Percentiles rank a stretch among this genome's conserved stretches.
Evolutionary conservation across 78 protist species (phyloP).

Genomic region (Dictyostelium discoideum): DNA sequence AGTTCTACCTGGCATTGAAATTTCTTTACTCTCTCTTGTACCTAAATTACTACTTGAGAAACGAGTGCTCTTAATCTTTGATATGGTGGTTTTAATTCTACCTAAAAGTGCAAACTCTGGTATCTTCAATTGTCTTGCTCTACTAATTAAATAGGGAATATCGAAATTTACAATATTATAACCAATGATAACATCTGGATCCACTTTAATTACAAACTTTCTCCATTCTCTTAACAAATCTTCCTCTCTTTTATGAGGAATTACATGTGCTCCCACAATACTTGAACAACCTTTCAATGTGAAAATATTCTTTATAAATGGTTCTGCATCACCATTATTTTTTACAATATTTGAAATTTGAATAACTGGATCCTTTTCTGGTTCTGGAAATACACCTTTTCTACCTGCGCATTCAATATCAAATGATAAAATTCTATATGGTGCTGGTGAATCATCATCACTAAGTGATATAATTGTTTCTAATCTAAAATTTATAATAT

Average conservation of each 20-base stretch:
- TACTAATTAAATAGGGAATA: slow-evolving; percentile 96
- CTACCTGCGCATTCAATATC: slow-evolving; percentile 99
- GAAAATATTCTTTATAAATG: slow-evolving; percentile 88
- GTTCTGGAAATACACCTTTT: slow-evolving; percentile 98
- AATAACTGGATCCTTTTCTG: slow-evolving; percentile 99
- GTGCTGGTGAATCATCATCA: slow-evolving; percentile 92
- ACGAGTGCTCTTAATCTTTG: slow-evolving; percentile 70
- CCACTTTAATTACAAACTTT: slow-evolving; percentile 84
- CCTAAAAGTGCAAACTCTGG: slow-evolving; percentile 73
- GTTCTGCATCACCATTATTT: slow-evolving; percentile 74
- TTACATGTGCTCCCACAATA: slow-evolving; percentile 96
- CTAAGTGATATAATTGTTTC: slow-evolving; percentile 53
- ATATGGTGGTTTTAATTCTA: slow-evolving; percentile 45
- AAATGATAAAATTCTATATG: slow-evolving; percentile 96
- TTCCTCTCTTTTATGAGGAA: slow-evolving; percentile 84
- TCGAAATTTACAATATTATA: slow-evolving; percentile 99
- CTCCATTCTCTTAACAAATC: slow-evolving; percentile 91
- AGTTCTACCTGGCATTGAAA: slow-evolving; percentile 80
- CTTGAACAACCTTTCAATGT: slow-evolving; percentile 92
- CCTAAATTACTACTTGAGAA: slow-evolving; percentile 94
- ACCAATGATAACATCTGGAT: slow-evolving; percentile 99
- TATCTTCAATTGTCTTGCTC: slow-evolving; percentile 90
- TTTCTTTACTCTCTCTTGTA: slow-evolving; percentile 94
- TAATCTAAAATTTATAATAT: neutral
- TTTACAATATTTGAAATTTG: slow-evolving; percentile 96